phyloP scores from a whole-genome alignment of 2,329 filamentous ascomycete genomes.

The Fusarium nygamai region DNA sequence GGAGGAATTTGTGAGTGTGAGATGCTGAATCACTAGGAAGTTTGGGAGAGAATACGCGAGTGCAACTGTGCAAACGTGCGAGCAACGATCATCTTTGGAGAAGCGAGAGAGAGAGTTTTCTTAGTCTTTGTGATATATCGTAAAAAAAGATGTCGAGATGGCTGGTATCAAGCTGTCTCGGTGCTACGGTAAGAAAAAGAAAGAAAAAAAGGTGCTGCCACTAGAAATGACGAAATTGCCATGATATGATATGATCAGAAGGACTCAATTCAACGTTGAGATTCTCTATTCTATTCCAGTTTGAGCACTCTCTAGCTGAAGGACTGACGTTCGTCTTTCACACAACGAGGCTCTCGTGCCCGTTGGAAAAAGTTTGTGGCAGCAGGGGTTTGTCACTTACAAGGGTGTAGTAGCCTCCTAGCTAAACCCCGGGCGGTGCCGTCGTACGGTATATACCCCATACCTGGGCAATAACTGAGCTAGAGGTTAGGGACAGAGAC shows the following conservation, averaged over 20 bases:
- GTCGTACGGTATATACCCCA: conserved; percentile 30
- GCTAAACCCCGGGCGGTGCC: conserved; percentile 12
- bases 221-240: background rate
- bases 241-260: conserved; percentile 14
- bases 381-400: conserved; percentile 11
- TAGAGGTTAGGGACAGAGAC: background rate
- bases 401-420: conserved; percentile 3
- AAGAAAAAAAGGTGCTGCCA: conserved; percentile 20
- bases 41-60: conserved; percentile 5
- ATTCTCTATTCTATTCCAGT: background rate
- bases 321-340: background rate
- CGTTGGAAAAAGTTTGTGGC: conserved; percentile 18
- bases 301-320: background rate
- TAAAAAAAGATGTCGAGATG: background rate
- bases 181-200: conserved; percentile 4
- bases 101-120: conserved; percentile 1
- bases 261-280: background rate
- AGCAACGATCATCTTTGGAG: background rate
- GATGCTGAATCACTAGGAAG: conserved; percentile 1
- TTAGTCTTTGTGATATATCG: conserved; percentile 15
- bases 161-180: background rate
- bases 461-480: background rate
- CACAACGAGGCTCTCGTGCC: conserved; percentile 6
- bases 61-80: conserved; percentile 7
- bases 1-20: background rate